Evolutionary conservation across 306 rosid genomes (phyloP), one percentile per base, ranked within the genome.

Genomic region (Dryas alaskensis): DNA sequence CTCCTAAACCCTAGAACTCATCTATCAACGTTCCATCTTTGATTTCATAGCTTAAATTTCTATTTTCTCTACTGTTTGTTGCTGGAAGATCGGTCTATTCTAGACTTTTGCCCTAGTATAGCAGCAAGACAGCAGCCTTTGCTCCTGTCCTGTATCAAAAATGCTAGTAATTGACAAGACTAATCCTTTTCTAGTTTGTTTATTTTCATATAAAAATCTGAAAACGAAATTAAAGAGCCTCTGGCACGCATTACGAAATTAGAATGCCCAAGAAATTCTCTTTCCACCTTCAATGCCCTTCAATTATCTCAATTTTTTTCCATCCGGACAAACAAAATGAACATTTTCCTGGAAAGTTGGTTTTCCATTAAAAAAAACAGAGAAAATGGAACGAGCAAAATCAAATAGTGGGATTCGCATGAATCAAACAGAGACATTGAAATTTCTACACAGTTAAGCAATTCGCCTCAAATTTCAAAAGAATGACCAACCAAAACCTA

Each of bases 401-500:
- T 16, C 67, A 67, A 48, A 67, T 66, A 43, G 27, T 12, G 42
- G 43, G 44, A 27, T 12, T 22, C 31, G 16, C 53, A 65, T 10
- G n/a, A 65, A 44, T 44, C 52, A 65, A 65, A 45, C n/a, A 45
- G 40, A n/a, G n/a, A 44, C 40, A 13, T 8, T 13, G 47, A 47
- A 66, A 22, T 14, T 69, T 45, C 67, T 27, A 48, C 27, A 54
- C 2, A 10, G 7, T 47, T n/a, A 50, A 73, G 22, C 49, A 74
- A 50, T 12, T 7, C 39, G 48, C 67, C 74, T 44, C 65, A 37
- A 54, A 75, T 16, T 61, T 47, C n/a, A 39, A 69, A 61, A 53
- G 27, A 58, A 25, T 5, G 7, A 9, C 51, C 1, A 60, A 10
- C 9, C 43, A 65, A 60, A 74, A 52, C 70, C 67, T 48, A 47